Evolutionary conservation across 1,284 basidiomycete species (phyloP), one percentile per base, ranked within the genome.

Genomic region (Peniophora sp.): DNA sequence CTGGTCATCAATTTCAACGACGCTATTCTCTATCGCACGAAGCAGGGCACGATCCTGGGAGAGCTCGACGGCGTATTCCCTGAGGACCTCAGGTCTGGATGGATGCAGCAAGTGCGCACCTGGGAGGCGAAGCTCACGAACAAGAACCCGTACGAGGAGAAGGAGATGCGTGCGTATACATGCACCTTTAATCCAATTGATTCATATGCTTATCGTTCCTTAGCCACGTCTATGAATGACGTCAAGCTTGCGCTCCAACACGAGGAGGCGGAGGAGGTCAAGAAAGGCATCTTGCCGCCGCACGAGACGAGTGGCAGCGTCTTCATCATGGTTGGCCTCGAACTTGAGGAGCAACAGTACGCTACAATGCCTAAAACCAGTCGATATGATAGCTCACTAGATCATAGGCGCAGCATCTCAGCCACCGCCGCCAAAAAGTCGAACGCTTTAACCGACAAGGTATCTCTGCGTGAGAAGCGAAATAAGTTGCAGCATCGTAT

Each of bases 291-390:
- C 0, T 9, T 52, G 3, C 42, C 51, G 2, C 46, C 44, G 1
- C 55, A 57, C 34, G 52, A 55, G 6, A 50, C 54, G 2, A 32
- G 57, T 0, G 48, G 54, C 2, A 49, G 35, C 8, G 47, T 50
- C 0, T 58, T 62, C 42, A 3, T 62, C 1, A 48, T 48, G 3
- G 34, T 53, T 1, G 59, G 60, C 8, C 22, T 62, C 1, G 60
- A 61, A 8, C 48, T 62, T 2, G 59, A 62, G 43, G 55, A 52
- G 2, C 52, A 58, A 24, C 55, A 57, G 61, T 60, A 51, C 3
- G 52, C 48, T 15, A 3, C 14, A 15, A 22, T 32, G 12, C 12
- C 27, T 32, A 5, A 32, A 32, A 32, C 12, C 12, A 12, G 27
- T 32, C 12, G 6, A 12, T 32, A 12, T 12, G 27, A n/a, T 32